These are phyloP conservation scores for Cyphellophora attinorum DNA, from an alignment of 2,329 filamentous ascomycete species.

Conservation along the genomic window DNA sequence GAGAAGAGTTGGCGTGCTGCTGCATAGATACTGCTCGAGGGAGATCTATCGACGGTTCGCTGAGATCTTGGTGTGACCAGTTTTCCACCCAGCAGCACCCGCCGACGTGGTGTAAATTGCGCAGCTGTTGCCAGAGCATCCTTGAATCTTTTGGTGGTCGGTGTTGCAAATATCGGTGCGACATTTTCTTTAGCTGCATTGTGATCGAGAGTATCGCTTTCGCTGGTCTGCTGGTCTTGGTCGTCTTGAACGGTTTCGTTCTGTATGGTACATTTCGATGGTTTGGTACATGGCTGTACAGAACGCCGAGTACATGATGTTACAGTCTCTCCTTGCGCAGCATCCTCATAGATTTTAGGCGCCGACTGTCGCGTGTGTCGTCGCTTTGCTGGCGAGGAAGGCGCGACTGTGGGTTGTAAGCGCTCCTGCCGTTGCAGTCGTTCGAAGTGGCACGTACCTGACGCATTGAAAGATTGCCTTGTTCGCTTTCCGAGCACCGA, in stretches of 20 bases:
- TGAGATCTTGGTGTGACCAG: slow-evolving; percentile 70
- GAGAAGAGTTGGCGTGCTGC: slow-evolving; percentile 79
- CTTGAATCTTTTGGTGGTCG: slow-evolving; percentile 58
- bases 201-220: not conserved
- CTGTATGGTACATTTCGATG: slow-evolving; percentile 38
- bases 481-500: slow-evolving; percentile 34
- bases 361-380: slow-evolving; percentile 37
- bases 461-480: slow-evolving; percentile 25
- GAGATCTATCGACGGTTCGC: slow-evolving; percentile 62
- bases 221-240: slow-evolving; percentile 7
- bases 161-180: slow-evolving; percentile 33
- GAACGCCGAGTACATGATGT: slow-evolving; percentile 22
- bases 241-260: slow-evolving; percentile 17
- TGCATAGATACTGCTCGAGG: slow-evolving; percentile 68
- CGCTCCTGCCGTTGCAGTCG: not conserved
- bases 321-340: slow-evolving; percentile 9
- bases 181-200: slow-evolving; percentile 44
- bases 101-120: slow-evolving; percentile 72
- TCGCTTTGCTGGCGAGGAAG: slow-evolving; percentile 23
- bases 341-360: slow-evolving; percentile 29
- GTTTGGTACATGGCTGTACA: slow-evolving; percentile 29
- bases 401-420: not conserved
- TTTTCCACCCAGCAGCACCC: slow-evolving; percentile 67
- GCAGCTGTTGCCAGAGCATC: slow-evolving; percentile 63
- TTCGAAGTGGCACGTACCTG: slow-evolving; percentile 27